Evolutionary conservation across 2,329 filamentous ascomycete species (phyloP).

Genomic region (Hansfordia pulvinata): DNA sequence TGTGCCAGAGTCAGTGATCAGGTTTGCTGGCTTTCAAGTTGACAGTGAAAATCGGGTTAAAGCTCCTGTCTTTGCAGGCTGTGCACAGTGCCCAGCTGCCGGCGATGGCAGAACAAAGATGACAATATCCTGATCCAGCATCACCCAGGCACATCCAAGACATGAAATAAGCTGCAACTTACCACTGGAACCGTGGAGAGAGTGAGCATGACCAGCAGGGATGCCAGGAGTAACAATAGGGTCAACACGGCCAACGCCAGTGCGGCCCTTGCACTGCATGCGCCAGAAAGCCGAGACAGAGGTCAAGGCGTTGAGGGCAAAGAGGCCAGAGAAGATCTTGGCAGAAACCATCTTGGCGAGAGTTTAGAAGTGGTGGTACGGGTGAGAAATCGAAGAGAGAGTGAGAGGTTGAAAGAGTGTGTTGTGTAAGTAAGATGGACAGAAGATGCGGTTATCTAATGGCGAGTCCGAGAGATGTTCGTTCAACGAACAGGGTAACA

Average conservation of each 20-base stretch:
- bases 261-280: slow-evolving; percentile 64
- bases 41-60: no score
- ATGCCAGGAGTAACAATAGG: slow-evolving; percentile 54
- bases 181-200: slow-evolving; percentile 66
- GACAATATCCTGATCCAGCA: no score
- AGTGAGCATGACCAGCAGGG: slow-evolving; percentile 54
- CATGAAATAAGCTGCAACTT: slow-evolving; percentile 27
- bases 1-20: no score
- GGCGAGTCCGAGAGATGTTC: no score
- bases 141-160: no score
- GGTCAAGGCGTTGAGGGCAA: slow-evolving; percentile 17
- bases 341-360: slow-evolving; percentile 8
- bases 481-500: no score
- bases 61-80: no score
- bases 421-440: neutral
- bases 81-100: no score
- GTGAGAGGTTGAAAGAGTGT: neutral
- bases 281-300: slow-evolving; percentile 67
- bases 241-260: slow-evolving; percentile 61
- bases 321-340: slow-evolving; percentile 11
- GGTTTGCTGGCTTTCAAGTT: no score
- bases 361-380: neutral
- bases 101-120: no score
- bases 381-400: slow-evolving; percentile 1
- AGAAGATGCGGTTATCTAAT: neutral